Percentiles rank a stretch among this genome's conserved stretches.
These are phyloP conservation scores for Talaromyces nanjingensis DNA, from an alignment of 495 filamentous ascomycete species.

Conservation along the genomic window DNA sequence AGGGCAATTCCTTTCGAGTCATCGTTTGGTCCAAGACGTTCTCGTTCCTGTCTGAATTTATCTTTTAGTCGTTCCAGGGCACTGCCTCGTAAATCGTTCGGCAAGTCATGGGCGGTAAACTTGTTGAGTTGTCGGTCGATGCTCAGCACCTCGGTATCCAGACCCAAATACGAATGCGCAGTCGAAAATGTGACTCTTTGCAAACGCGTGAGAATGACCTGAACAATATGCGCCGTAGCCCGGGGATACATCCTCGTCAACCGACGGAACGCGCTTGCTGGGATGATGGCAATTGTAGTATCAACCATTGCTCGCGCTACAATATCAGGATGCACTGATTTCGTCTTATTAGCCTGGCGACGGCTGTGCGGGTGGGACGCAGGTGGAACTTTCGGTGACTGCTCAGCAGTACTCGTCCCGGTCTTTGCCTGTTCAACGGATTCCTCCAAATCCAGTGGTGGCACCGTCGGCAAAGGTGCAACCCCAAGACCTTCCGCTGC, in stretches of 20 bases:
- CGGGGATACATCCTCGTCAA: constrained; percentile 93
- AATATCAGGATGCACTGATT: constrained; percentile 92
- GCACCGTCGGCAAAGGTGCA: constrained; percentile 48
- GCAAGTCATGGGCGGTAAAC: constrained; percentile 85
- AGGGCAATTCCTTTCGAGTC: constrained; percentile 89
- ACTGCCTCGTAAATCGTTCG: constrained; percentile 81
- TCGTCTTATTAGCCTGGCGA: constrained; percentile 27
- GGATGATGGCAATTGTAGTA: constrained; percentile 97
- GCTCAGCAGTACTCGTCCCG: constrained; percentile 12
- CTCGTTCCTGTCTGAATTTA: constrained; percentile 81
- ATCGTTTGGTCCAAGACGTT: constrained; percentile 78
- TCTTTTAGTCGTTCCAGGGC: constrained; percentile 84
- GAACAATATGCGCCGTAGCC: constrained; percentile 94
- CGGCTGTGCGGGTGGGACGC: constrained; percentile 6
- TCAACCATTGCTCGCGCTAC: constrained; percentile 94
- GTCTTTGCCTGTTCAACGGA: constrained; percentile 6
- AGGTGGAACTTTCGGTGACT: constrained; percentile 13
- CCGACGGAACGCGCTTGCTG: constrained; percentile 87
- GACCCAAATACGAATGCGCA: constrained; percentile 84
- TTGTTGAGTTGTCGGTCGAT: constrained; percentile 89
- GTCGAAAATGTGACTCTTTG: constrained; percentile 93
- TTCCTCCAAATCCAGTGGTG: constrained; percentile 66
- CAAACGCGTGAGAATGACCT: constrained; percentile 89
- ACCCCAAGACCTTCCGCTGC: constrained; percentile 12
- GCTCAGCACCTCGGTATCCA: constrained; percentile 82